Percentiles rank a stretch among this genome's conserved stretches.
phyloP scores from a whole-genome alignment of 78 protist species.

The Dictyostelium intermedium region DNA sequence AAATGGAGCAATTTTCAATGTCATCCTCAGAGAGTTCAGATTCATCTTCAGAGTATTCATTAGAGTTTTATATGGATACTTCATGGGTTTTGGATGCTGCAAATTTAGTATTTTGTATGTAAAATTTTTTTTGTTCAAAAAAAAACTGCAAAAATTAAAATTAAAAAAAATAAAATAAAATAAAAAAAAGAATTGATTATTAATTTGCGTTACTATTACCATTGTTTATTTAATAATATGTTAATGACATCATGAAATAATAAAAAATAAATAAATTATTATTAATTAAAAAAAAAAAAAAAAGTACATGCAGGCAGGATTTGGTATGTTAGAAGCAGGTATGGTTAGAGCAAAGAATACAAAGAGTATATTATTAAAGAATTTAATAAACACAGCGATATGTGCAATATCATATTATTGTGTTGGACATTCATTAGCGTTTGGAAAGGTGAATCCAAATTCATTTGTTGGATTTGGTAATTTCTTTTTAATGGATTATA shows the following conservation, averaged over 20 bases:
- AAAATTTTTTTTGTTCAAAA: too few species aligned
- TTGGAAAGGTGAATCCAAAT: constrained; percentile 14
- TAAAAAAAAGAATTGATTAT: background rate
- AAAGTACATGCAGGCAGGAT: constrained; percentile 78
- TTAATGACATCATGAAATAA: too few species aligned
- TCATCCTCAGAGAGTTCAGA: background rate
- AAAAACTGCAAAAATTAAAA: too few species aligned
- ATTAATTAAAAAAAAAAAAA: background rate
- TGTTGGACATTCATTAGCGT: constrained; percentile 74
- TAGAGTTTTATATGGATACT: constrained; percentile 34
- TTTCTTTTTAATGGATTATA: constrained; percentile 35
- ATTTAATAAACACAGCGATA: constrained; percentile 54
- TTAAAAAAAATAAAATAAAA: background rate
- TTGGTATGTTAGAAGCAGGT: constrained; percentile 78
- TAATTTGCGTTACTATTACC: too few species aligned
- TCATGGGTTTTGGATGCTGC: constrained; percentile 63
- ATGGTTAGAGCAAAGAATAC: constrained; percentile 82
- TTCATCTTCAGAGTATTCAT: background rate
- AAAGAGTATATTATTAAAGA: constrained; percentile 56
- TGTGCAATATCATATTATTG: constrained; percentile 66
- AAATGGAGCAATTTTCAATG: constrained; percentile 1
- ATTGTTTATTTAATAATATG: too few species aligned
- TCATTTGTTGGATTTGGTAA: constrained; percentile 54
- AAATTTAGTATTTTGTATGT: constrained; percentile 71
- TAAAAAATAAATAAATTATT: too few species aligned